Percentiles rank a stretch among this genome's conserved stretches.
phyloP scores from a whole-genome alignment of 441 rosid genomes.

The Adansonia madagascariensis region DNA sequence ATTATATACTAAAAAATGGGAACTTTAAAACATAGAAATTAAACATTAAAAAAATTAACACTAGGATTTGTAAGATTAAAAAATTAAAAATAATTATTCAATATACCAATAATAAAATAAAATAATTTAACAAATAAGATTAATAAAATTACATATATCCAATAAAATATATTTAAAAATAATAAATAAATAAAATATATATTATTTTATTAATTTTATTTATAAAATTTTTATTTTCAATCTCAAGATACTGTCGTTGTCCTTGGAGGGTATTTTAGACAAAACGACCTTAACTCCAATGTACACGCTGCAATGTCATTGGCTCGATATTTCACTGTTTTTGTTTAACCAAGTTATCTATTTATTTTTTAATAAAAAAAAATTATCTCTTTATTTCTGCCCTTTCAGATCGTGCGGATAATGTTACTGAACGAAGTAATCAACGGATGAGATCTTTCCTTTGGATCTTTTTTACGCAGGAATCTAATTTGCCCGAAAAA shows the following conservation, averaged over 20 bases:
- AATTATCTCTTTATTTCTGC: neutral
- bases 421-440: neutral
- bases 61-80: too few species aligned
- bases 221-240: neutral
- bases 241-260: neutral
- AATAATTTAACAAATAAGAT: too few species aligned
- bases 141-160: too few species aligned
- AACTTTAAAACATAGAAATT: too few species aligned
- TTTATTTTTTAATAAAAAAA: too few species aligned
- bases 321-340: neutral
- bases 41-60: too few species aligned
- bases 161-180: too few species aligned
- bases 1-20: too few species aligned
- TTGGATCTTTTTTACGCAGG: neutral
- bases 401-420: slow-evolving; percentile 22
- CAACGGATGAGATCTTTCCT: slow-evolving; percentile 29
- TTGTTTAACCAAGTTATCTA: neutral
- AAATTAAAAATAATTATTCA: too few species aligned
- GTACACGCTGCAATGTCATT: neutral
- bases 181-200: too few species aligned
- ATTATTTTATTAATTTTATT: too few species aligned
- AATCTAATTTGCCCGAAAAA: slow-evolving; percentile 29
- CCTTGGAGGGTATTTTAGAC: neutral
- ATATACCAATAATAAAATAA: too few species aligned
- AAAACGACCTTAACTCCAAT: neutral